Conservation (phyloP, 1,284 basidiomycete species). For the Bjerkandera adusta region DNA sequence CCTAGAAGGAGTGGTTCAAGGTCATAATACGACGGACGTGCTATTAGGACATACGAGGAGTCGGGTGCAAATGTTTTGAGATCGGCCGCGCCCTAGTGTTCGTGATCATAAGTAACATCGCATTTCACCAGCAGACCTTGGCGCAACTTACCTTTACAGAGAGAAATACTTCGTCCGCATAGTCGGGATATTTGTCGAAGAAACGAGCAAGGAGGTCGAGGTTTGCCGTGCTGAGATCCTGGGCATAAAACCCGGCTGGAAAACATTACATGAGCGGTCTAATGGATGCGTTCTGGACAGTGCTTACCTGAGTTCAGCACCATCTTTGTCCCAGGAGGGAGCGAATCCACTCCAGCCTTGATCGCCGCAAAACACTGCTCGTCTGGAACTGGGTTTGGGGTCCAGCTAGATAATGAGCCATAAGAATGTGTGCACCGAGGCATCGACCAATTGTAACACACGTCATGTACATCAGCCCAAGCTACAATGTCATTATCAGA, state of each 20-base stretch:
- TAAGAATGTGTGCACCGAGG: not conserved
- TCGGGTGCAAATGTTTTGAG: conserved; percentile 20
- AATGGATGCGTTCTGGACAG: not conserved
- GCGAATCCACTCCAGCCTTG: conserved; percentile 57
- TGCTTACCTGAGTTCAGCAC: conserved; percentile 46
- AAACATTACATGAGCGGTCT: not conserved
- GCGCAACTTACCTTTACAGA: conserved; percentile 35
- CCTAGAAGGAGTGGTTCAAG: conserved; percentile 17
- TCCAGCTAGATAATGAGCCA: conserved; percentile 32
- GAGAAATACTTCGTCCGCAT: conserved; percentile 48
- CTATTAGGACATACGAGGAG: conserved; percentile 25
- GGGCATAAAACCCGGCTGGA: conserved; percentile 43
- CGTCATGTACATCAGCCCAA: conserved; percentile 58
- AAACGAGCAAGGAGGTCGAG: conserved; percentile 42
- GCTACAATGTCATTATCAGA: conserved; percentile 24
- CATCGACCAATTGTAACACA: conserved; percentile 13
- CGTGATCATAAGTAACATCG: not conserved
- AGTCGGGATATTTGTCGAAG: conserved; percentile 50
- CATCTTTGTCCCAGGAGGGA: conserved; percentile 45
- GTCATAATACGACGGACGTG: not conserved
- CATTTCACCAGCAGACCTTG: conserved; percentile 12
- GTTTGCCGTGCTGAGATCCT: conserved; percentile 34
- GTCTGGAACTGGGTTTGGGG: conserved; percentile 42
- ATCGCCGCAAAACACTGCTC: conserved; percentile 60
- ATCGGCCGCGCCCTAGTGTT: conserved; percentile 39